Percentiles rank a stretch among this genome's conserved stretches.
Conservation (phyloP, 2,329 filamentous ascomycete genomes). For the Cryphonectria naterciae region DNA sequence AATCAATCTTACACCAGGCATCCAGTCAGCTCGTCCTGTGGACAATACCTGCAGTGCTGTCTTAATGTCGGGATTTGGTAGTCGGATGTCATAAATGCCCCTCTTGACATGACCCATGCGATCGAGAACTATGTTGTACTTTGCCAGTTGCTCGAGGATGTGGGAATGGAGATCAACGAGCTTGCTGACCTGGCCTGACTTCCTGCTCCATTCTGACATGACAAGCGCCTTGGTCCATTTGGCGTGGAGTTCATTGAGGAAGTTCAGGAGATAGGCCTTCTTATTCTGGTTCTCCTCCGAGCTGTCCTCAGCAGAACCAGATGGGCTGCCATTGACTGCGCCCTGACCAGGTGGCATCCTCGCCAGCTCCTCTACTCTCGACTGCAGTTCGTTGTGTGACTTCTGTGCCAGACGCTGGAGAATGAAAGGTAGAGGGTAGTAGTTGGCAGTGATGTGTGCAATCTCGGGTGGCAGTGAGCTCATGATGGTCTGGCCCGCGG, state of each 20-base stretch:
- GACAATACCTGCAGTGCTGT: constrained; percentile 86
- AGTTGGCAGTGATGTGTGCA: constrained; percentile 74
- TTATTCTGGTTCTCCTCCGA: constrained; percentile 72
- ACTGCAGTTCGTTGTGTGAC: constrained; percentile 77
- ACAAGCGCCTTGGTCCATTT: constrained; percentile 94
- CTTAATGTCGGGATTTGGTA: constrained; percentile 88
- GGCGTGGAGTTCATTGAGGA: constrained; percentile 77
- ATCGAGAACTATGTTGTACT: constrained; percentile 64
- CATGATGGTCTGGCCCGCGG: constrained; percentile 46
- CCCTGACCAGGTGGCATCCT: constrained; percentile 64
- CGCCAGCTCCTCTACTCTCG: constrained; percentile 71
- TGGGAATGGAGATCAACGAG: constrained; percentile 86
- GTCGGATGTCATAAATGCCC: constrained; percentile 70
- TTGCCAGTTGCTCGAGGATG: constrained; percentile 64
- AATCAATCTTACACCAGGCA: constrained; percentile 68
- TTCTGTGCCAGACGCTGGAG: constrained; percentile 80
- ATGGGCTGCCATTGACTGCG: constrained; percentile 55
- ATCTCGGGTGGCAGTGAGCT: constrained; percentile 66
- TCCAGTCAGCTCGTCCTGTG: constrained; percentile 74
- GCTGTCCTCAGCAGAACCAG: constrained; percentile 54
- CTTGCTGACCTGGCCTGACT: constrained; percentile 77
- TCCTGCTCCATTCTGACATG: constrained; percentile 86
- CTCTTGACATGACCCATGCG: constrained; percentile 74
- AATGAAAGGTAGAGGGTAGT: constrained; percentile 75
- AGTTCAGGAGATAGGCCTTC: constrained; percentile 75